Evolutionary conservation across 805 yeast genomes (phyloP).

Genomic region (Yamadazyma phyllophila): DNA sequence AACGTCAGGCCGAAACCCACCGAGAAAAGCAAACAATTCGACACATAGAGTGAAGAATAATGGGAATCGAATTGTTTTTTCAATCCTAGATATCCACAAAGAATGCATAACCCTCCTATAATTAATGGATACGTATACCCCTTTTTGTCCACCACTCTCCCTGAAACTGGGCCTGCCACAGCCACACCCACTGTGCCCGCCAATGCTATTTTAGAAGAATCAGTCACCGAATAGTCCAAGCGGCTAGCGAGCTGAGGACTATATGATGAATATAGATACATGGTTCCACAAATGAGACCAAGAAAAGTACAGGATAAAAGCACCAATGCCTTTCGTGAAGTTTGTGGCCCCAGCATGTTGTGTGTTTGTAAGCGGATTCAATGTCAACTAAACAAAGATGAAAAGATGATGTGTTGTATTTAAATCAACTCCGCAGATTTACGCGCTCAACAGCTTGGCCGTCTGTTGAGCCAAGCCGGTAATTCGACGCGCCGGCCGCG

Average conservation of each 20-base stretch:
- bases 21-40: constrained; percentile 46
- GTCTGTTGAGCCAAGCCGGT: no score
- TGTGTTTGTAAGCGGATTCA: no score
- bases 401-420: no score
- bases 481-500: no score
- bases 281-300: constrained; percentile 68
- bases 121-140: constrained; percentile 58
- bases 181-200: constrained; percentile 67
- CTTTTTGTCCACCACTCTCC: constrained; percentile 56
- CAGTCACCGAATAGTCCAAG: constrained; percentile 57
- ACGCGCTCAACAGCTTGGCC: no score
- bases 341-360: constrained; percentile 13
- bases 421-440: no score
- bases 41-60: constrained; percentile 37
- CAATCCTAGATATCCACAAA: constrained; percentile 56
- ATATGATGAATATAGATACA: constrained; percentile 72
- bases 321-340: constrained; percentile 22
- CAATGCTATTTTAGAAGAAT: constrained; percentile 63
- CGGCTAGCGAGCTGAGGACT: constrained; percentile 71
- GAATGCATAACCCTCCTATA: constrained; percentile 48
- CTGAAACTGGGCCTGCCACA: constrained; percentile 65
- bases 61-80: constrained; percentile 47
- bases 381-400: no score
- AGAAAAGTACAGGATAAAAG: constrained; percentile 32
- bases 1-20: constrained; percentile 73